Percentiles rank a stretch among this genome's conserved stretches.
Conservation (phyloP, 331 rosid species). For the Erythrophleum ivorense region DNA sequence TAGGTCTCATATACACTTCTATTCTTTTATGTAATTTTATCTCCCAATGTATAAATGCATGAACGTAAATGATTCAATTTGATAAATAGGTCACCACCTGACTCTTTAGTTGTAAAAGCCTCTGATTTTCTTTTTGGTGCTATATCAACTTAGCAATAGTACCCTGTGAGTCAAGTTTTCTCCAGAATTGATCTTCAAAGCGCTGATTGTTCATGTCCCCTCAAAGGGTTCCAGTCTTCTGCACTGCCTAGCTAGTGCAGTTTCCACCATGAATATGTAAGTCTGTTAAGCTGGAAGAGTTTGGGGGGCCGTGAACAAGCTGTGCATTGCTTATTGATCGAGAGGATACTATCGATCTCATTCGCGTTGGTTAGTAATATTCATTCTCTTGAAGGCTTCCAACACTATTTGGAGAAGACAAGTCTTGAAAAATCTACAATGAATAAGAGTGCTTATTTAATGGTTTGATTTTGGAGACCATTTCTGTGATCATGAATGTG, state of each 20-base stretch:
- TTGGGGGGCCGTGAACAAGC: conserved; percentile 42
- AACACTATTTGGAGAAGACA: not conserved
- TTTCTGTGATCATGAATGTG: not conserved
- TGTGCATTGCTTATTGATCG: conserved; percentile 26
- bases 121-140: no score
- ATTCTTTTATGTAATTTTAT: no score
- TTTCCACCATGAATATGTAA: not conserved
- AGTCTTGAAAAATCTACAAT: not conserved
- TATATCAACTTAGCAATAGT: no score
- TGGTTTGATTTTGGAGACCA: not conserved
- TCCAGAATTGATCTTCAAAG: conserved; percentile 33
- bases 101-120: not conserved
- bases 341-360: not conserved
- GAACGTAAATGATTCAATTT: no score
- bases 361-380: no score
- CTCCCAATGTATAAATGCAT: no score
- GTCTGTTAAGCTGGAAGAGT: conserved; percentile 27
- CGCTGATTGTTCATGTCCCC: conserved; percentile 49
- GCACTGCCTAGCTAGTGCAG: not conserved
- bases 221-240: conserved; percentile 51
- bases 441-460: not conserved
- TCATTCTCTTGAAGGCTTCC: no score
- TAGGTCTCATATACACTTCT: no score
- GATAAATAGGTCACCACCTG: no score
- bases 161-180: no score